Base-by-base conservation (phyloP, 2,329 filamentous ascomycete genomes). In the Sclerotiophoma versabilis region DNA sequence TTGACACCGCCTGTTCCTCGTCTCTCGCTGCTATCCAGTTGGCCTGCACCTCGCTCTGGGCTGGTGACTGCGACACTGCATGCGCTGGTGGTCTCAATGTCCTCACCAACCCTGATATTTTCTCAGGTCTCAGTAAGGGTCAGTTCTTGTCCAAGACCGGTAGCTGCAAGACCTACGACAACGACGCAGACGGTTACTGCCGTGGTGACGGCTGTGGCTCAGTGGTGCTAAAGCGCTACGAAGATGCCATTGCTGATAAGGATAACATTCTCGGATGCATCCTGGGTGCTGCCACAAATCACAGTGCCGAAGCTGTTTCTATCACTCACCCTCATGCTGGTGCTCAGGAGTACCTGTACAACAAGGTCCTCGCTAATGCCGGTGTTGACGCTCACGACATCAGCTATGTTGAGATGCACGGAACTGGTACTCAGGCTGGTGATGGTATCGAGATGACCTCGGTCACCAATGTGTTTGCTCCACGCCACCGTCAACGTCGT, bases 391-490 rank as follows among this genome's bases (percentile, higher is more conserved):
- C 91, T 1, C 82, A 86, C 44, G 89, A 93, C 59, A 83, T 96
- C 42, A 87, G 87, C 73, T 96, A 93, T 67, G 87, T 96, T 8
- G 92, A 96, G 75, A 92, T 95, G 87, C 91, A 96, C 72, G 92
- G 90, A 12, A 96, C 92, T 2, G 92, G 92, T 26, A 96, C 91
- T 0, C 90, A 95, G 73, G 91, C 89, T 26, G 92, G 90, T 57
- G 92, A 96, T 68, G 87, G 86, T 7, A 89, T 86, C 4, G 92
- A 96, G 72, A 93, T 93, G 88, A 80, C 85, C 1, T 92, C 88
- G 0, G 89, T 96, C 42, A 85, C 87, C 19, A 80, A 83, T 42
- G 79, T 83, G 17, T 89, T 88, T 62, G 85, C 84, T 37, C 81
- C 83, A 19, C 77, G 79, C 48, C 74, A 81, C 60, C 76, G 78